Conservation (phyloP, 2,329 filamentous ascomycete species). For the Ceratocystis harringtonii region DNA sequence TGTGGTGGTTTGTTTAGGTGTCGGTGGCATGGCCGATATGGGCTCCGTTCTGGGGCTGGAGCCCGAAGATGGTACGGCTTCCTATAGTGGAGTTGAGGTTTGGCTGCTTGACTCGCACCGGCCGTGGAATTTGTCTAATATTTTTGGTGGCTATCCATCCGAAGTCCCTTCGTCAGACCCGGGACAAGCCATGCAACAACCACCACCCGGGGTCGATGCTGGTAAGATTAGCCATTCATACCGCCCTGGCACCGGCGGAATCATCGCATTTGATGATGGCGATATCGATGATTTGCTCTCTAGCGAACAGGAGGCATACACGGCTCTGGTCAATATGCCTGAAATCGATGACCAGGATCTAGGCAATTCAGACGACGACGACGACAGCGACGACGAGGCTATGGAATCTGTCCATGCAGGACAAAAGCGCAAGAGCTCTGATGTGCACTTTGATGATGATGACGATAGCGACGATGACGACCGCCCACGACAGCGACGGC, state of each 20-base stretch:
- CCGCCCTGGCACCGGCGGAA: slow-evolving; percentile 65
- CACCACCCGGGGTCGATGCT: slow-evolving; percentile 51
- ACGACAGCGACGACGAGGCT: slow-evolving; percentile 33
- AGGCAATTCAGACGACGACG: slow-evolving; percentile 42
- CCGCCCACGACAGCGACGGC: slow-evolving; percentile 61
- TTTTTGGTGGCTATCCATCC: slow-evolving; percentile 62
- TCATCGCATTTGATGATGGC: slow-evolving; percentile 90
- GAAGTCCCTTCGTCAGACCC: slow-evolving; percentile 23
- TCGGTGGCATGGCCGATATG: slow-evolving; percentile 82
- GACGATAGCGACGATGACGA: slow-evolving; percentile 48
- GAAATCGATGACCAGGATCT: slow-evolving; percentile 61
- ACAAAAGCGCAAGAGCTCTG: slow-evolving; percentile 66
- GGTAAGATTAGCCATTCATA: slow-evolving; percentile 61
- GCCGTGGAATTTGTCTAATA: slow-evolving; percentile 88
- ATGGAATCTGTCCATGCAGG: slow-evolving; percentile 31
- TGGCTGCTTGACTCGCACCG: slow-evolving; percentile 87
- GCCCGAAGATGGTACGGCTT: slow-evolving; percentile 46
- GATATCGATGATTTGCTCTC: slow-evolving; percentile 76
- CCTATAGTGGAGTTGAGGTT: slow-evolving; percentile 75
- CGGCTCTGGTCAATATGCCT: slow-evolving; percentile 79
- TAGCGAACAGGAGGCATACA: slow-evolving; percentile 65
- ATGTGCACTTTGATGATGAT: slow-evolving; percentile 54
- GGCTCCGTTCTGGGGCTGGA: slow-evolving; percentile 60
- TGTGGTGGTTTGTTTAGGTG: slow-evolving; percentile 79
- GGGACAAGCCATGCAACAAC: slow-evolving; percentile 30